Evolutionary conservation across 306 rosid species (phyloP).

Genomic region (Rubus parviflorus): DNA sequence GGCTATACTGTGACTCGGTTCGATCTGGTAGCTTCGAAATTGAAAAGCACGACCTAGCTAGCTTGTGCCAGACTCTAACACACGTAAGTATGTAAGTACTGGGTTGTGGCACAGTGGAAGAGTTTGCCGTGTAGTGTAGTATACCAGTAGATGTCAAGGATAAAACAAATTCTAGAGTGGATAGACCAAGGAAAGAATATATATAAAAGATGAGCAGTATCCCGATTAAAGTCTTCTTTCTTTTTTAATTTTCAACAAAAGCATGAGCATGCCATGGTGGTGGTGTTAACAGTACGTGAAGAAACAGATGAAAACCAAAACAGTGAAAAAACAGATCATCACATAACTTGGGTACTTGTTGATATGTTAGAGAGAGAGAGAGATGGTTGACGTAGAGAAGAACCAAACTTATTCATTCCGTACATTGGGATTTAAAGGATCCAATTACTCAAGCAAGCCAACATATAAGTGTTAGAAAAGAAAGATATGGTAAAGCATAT

Average conservation of each 20-base stretch:
- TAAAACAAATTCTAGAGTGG: background rate
- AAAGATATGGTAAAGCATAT: conserved; percentile 18
- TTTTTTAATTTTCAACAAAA: background rate
- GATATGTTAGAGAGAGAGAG: conserved; percentile 4
- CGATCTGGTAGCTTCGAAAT: background rate
- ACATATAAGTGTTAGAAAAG: conserved; percentile 9
- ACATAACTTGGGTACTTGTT: too few relatives aligned
- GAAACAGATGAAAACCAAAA: too few relatives aligned
- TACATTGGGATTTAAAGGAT: conserved; percentile 33
- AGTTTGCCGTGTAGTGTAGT: background rate
- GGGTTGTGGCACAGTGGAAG: background rate
- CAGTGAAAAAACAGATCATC: too few relatives aligned
- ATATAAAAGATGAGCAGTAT: background rate
- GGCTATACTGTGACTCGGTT: conserved; percentile 2
- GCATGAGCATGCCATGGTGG: background rate
- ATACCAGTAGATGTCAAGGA: background rate
- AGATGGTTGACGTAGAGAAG: conserved; percentile 42
- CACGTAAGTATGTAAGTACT: conserved; percentile 6
- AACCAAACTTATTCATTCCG: conserved; percentile 47
- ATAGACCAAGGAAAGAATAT: background rate
- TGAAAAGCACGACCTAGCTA: background rate
- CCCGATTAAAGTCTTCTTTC: background rate
- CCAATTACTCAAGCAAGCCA: conserved; percentile 20
- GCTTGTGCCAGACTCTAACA: background rate
- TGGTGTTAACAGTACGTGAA: too few relatives aligned